These are phyloP conservation scores for Tolypocladium pustulatum DNA, from an alignment of 2,329 filamentous ascomycete species.

Conservation along the genomic window DNA sequence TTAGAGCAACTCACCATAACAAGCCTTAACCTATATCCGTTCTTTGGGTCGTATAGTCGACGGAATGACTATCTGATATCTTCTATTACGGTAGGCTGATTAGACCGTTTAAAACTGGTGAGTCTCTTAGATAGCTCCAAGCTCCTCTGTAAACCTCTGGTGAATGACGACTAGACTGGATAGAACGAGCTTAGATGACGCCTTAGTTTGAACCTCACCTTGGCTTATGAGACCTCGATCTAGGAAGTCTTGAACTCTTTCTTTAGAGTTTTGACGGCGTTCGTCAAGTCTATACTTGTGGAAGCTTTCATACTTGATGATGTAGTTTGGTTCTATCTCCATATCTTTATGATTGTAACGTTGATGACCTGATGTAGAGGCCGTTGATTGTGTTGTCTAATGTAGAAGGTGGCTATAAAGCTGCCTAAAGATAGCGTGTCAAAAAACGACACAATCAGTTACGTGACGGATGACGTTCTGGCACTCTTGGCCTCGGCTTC, in stretches of 20 bases:
- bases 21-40: neutral
- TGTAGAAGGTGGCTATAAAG: neutral
- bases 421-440: neutral
- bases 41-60: neutral
- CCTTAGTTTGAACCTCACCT: neutral
- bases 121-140: neutral
- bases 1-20: neutral
- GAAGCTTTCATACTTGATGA: neutral
- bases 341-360: neutral
- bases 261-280: neutral
- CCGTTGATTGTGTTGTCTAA: neutral
- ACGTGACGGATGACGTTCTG: neutral
- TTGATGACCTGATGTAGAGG: neutral
- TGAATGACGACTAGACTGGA: neutral
- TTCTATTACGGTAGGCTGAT: neutral
- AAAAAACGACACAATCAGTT: neutral
- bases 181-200: neutral
- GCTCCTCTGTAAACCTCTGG: neutral
- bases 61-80: neutral
- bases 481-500: neutral
- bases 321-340: neutral
- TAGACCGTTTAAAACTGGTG: neutral
- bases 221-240: neutral
- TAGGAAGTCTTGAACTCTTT: neutral
- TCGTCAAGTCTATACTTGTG: neutral